A percentile compares a stretch with the other conserved stretches of the same genome.
These are phyloP conservation scores for Gossypium davidsonii DNA, from an alignment of 441 rosid species.

Conservation along the genomic window DNA sequence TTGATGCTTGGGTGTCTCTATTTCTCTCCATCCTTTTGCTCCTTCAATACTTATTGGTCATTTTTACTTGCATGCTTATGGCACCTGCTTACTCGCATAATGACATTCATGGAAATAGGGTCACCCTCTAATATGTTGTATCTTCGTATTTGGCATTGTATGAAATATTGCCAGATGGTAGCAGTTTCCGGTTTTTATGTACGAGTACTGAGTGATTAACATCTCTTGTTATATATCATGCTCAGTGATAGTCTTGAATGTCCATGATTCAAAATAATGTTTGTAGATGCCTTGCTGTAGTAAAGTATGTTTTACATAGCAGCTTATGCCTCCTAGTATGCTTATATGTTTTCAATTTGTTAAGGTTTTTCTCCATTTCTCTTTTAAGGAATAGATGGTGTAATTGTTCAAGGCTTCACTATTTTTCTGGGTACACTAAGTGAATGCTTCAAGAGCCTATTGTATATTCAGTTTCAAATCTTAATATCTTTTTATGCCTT, in stretches of 20 bases:
- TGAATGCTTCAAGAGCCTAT: not conserved
- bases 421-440: not conserved
- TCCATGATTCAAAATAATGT: slow-evolving; percentile 11
- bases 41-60: slow-evolving; percentile 5
- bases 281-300: not conserved
- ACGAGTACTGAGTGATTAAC: not conserved
- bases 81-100: not conserved
- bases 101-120: slow-evolving; percentile 7
- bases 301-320: not conserved
- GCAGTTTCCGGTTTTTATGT: not conserved
- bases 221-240: slow-evolving; percentile 9
- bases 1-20: not conserved
- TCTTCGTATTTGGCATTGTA: slow-evolving; percentile 1
- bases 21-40: not conserved
- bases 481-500: not conserved
- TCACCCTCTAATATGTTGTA: not conserved
- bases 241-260: slow-evolving; percentile 13
- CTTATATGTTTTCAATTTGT: not conserved
- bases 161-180: not conserved
- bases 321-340: not conserved
- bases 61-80: not conserved
- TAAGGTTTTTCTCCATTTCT: not conserved
- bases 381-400: not conserved
- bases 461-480: not conserved
- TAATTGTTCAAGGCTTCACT: slow-evolving; percentile 1